Evolutionary conservation across 2,329 filamentous ascomycete species (phyloP).

Genomic region (Rugonectria rugulosa): DNA sequence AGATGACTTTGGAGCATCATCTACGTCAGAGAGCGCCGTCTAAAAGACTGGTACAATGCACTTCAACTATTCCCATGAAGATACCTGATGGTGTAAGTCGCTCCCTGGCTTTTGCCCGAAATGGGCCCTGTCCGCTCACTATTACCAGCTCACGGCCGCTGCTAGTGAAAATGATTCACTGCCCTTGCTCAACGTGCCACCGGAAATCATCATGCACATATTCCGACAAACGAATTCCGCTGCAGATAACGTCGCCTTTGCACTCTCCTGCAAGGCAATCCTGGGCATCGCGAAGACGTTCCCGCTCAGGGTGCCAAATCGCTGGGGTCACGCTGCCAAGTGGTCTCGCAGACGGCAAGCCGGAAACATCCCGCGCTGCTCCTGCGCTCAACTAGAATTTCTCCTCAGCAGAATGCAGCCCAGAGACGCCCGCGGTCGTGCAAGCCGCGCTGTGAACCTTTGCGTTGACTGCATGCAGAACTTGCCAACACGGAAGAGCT

Average conservation of each 20-base stretch:
- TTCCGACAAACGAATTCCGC: slow-evolving; percentile 19
- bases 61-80: slow-evolving; percentile 13
- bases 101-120: background rate
- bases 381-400: slow-evolving; percentile 21
- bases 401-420: slow-evolving; percentile 28
- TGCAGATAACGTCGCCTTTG: slow-evolving; percentile 29
- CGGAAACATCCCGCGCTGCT: slow-evolving; percentile 2
- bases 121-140: slow-evolving; percentile 3
- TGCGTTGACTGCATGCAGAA: slow-evolving; percentile 35
- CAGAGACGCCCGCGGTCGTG: slow-evolving; percentile 21
- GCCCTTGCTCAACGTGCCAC: slow-evolving; percentile 32
- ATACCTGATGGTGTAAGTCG: slow-evolving; percentile 21
- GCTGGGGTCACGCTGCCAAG: slow-evolving; percentile 10
- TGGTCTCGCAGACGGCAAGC: slow-evolving; percentile 1
- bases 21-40: background rate
- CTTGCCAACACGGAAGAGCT: slow-evolving; percentile 29
- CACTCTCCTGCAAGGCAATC: slow-evolving; percentile 32
- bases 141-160: slow-evolving; percentile 10
- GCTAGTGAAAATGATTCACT: slow-evolving; percentile 3
- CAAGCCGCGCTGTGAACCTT: slow-evolving; percentile 26
- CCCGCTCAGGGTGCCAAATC: slow-evolving; percentile 27
- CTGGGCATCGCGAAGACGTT: slow-evolving; percentile 28
- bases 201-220: slow-evolving; percentile 38
- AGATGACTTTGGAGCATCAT: too few relatives aligned
- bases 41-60: background rate